Evolutionary conservation across 768 basidiomycete species (phyloP), one percentile per base, ranked within the genome.

Genomic region (Piloderma croceum): DNA sequence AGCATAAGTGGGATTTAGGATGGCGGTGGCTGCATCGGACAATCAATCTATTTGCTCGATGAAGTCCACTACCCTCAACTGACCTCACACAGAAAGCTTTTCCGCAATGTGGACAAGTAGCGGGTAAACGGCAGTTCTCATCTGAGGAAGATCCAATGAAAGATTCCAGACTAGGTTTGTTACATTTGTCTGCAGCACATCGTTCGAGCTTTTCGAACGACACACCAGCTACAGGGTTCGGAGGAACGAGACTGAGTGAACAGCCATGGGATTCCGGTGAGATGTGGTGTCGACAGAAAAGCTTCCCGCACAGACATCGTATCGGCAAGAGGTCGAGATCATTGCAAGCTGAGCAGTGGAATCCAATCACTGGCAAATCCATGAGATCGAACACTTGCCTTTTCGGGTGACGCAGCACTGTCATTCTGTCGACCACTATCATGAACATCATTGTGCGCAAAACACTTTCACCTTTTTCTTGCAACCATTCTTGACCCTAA

Each of bases 401-500:
- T 19, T n/a, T 15, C 36, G 22, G 17, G 24, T 13, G n/a, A 10
- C 36, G 42, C 36, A 44, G 9, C 19, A 12, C 11, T 18, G 19
- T 10, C 34, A 18, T 10, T 18, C 34, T 29, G 17, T 35, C 17
- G n/a, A 49, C 51, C 51, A 61, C n/a, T n/a, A n/a, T 56, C 67
- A 87, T 88, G 85, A 88, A 88, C 63, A 82, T 88, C 59, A 82
- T 88, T 46, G 85, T 84, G 59, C 58, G 77, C 62, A 34, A 32
- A 38, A 15, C 25, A 15, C 29, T 13, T 29, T 9, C 34, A 7
- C n/a, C n/a, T n/a, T n/a, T 38, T 31, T 31, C 25, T n/a, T 33
- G 21, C 31, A 24, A 33, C 44, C 43, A 24, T 36, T 22, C 31
- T 49, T 41, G 42, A 47, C 17, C 27, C 27, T 43, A 49, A 31